phyloP scores from a whole-genome alignment of 805 yeast genomes.

The Candida alai region DNA sequence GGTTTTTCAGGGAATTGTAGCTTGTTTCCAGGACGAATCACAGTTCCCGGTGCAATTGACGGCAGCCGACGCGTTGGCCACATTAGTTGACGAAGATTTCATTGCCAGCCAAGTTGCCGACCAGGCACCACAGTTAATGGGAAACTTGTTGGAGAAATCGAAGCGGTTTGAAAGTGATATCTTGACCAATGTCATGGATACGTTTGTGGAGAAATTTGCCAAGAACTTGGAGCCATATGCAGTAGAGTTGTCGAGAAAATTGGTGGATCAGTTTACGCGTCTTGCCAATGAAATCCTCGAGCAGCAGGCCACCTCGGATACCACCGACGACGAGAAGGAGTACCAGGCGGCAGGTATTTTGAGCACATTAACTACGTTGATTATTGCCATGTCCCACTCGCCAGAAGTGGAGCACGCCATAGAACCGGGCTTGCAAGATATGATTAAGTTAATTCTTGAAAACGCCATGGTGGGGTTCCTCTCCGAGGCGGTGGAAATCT shows the following conservation, averaged over 20 bases:
- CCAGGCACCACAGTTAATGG: slow-evolving; percentile 45
- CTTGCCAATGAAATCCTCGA: slow-evolving; percentile 56
- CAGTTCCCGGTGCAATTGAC: slow-evolving; percentile 50
- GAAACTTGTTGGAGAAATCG: slow-evolving; percentile 41
- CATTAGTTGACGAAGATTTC: slow-evolving; percentile 44
- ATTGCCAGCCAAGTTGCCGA: slow-evolving; percentile 39
- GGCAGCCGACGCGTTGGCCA: slow-evolving; percentile 49
- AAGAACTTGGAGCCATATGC: slow-evolving; percentile 40
- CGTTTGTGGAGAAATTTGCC: slow-evolving; percentile 42
- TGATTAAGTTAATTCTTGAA: slow-evolving; percentile 33
- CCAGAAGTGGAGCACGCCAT: slow-evolving; percentile 34
- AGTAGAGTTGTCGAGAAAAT: slow-evolving; percentile 41
- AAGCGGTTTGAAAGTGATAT: slow-evolving; percentile 41
- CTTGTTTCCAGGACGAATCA: slow-evolving; percentile 36
- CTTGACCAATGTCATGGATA: slow-evolving; percentile 42
- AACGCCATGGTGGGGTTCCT: slow-evolving; percentile 38
- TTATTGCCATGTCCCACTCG: slow-evolving; percentile 39
- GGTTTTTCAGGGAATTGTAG: slow-evolving; percentile 38
- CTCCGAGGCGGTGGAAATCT: slow-evolving; percentile 38
- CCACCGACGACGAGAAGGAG: slow-evolving; percentile 34
- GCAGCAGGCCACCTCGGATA: slow-evolving; percentile 15
- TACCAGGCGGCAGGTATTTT: slow-evolving; percentile 42
- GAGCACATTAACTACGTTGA: slow-evolving; percentile 40
- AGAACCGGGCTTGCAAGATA: slow-evolving; percentile 30
- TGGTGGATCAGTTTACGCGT: slow-evolving; percentile 70